Evolutionary conservation across 139 green algal genomes (phyloP).

Genomic region (Eudorina sp.): DNA sequence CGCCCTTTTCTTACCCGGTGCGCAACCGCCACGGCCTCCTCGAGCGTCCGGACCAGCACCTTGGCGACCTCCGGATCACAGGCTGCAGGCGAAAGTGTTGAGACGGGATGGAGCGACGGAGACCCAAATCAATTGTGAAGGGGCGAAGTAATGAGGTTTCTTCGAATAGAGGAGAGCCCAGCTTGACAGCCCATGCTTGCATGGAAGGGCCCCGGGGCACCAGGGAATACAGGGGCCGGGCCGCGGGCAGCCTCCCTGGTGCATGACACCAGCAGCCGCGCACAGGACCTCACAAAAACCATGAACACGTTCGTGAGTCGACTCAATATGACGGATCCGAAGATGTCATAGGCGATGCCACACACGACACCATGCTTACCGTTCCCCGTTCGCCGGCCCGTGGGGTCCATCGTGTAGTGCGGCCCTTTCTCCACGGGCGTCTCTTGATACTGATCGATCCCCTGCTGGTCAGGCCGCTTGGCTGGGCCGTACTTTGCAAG

Average conservation of each 20-base stretch:
- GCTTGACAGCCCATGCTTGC: too few relatives aligned
- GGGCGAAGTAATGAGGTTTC: too few relatives aligned
- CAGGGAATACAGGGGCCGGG: too few relatives aligned
- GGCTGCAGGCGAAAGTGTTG: conserved; percentile 61
- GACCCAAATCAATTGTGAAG: too few relatives aligned
- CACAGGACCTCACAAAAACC: too few relatives aligned
- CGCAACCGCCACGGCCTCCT: conserved; percentile 65
- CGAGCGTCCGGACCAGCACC: conserved; percentile 74
- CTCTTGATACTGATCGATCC: conserved; percentile 85
- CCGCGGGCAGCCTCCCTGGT: too few relatives aligned
- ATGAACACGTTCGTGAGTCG: too few relatives aligned
- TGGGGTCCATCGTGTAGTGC: conserved; percentile 83
- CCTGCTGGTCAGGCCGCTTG: conserved; percentile 82
- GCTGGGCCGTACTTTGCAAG: conserved; percentile 83
- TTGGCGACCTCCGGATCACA: conserved; percentile 71
- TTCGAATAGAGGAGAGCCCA: too few relatives aligned
- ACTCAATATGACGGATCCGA: too few relatives aligned
- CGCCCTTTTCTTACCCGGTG: conserved; percentile 64
- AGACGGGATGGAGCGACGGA: too few relatives aligned
- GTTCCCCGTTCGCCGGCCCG: conserved; percentile 80
- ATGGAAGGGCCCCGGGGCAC: too few relatives aligned
- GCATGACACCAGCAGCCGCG: too few relatives aligned
- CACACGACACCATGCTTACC: conserved; percentile 55
- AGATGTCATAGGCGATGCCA: not conserved
- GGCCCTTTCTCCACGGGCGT: conserved; percentile 65